Evolutionary conservation across 225 moss, liverwort and hornwort species (phyloP), one percentile per base, ranked within the genome.

Genomic region (Pseudisothecium myosuroides): DNA sequence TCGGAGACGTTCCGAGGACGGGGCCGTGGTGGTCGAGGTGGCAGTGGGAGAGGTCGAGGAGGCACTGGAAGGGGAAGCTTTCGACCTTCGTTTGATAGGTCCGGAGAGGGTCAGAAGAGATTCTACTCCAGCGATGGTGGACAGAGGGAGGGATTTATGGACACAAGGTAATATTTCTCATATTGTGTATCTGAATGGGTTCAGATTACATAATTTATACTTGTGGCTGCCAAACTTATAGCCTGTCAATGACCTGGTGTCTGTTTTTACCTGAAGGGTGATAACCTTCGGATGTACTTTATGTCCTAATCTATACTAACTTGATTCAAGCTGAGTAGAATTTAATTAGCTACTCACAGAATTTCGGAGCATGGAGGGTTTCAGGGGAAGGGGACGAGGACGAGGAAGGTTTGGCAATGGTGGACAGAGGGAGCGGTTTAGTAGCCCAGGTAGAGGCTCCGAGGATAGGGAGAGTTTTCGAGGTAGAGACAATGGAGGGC

Each of bases 11-110:
- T 83, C 41, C 65, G 89, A 52, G 91, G 91, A 49, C 80, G 91
- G 43, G 88, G 91, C 52, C 83, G 89, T n/a, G 89, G 89, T 78
- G 89, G 85, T 69, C 85, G 82, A 80, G 90, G 72, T 22, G 89
- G 89, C 83, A 85, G 83, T 87, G 89, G 86, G 14, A 86, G 88
- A 77, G 93, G 93, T 41, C 76, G 93, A 80, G 92, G 90, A 22
- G 77, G 87, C 45, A 28, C 87, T n/a, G 90, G 89, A 64, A 74
- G 93, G 34, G 90, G 92, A 45, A 91, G 91, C 82, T 88, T 74
- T 88, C 88, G 88, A 80, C 83, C 86, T 88, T 68, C 76, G 27
- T 89, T 86, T 68, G 91, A 64, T 43, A 69, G 86, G 79, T 62
- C 88, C 73, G 92, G 23, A 17, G 90, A 89, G 79, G 72, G 90